Percentiles rank a stretch among this genome's conserved stretches.
Evolutionary conservation across 192 early-diverging fungal species (phyloP).

Genomic region (Linderina pennispora): DNA sequence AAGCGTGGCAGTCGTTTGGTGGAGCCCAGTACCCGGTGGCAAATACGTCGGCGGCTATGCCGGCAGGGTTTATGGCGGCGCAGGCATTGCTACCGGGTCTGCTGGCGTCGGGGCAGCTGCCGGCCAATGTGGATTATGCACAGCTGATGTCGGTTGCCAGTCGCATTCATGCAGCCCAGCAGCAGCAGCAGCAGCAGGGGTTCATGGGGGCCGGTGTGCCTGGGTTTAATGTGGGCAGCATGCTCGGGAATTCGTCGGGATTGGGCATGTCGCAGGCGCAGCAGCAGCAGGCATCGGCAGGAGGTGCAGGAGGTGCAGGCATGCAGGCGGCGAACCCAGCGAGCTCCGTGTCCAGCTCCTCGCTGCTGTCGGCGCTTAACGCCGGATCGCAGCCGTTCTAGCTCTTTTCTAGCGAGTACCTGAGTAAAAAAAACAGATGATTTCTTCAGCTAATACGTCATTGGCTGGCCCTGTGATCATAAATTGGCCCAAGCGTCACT

Average conservation of each 20-base stretch:
- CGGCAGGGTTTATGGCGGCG: conserved; percentile 5
- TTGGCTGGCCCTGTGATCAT: too few species aligned
- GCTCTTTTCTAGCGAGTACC: background rate
- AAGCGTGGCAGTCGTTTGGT: conserved; percentile 1
- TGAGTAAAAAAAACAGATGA: too few species aligned
- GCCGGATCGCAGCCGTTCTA: conserved; percentile 28
- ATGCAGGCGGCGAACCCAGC: background rate
- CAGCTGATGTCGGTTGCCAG: conserved; percentile 12
- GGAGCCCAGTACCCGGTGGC: too few species aligned
- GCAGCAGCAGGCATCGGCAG: too few species aligned
- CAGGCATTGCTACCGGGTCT: conserved; percentile 5
- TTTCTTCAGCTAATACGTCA: too few species aligned
- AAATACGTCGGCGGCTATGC: conserved; percentile 1
- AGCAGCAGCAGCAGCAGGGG: conserved; percentile 6
- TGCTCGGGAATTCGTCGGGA: too few species aligned
- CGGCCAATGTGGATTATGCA: conserved; percentile 6
- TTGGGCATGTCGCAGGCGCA: conserved; percentile 7
- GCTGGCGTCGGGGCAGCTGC: background rate
- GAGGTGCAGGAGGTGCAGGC: background rate
- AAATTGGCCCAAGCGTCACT: too few species aligned
- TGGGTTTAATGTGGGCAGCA: too few species aligned
- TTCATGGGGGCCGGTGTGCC: too few species aligned
- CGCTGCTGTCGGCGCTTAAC: conserved; percentile 17
- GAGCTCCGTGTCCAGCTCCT: conserved; percentile 8
- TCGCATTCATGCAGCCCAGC: background rate